Conservation (phyloP, 2,329 filamentous ascomycete species). For the Colletotrichum acutatum region DNA sequence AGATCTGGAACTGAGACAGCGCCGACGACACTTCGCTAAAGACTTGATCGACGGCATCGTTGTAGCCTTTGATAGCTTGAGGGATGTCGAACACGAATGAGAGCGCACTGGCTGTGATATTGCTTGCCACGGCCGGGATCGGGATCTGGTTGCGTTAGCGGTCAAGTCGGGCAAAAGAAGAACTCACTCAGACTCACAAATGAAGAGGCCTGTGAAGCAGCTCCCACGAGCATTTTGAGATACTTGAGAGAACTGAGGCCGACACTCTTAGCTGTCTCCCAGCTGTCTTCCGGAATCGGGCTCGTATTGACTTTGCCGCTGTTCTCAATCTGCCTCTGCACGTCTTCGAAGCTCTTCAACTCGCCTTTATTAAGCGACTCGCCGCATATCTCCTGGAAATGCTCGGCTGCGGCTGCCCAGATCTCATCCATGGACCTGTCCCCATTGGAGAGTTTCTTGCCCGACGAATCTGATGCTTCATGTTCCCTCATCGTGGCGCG, state of each 20-base stretch:
- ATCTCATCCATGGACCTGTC: not conserved
- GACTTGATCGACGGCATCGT: not conserved
- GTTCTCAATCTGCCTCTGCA: not conserved
- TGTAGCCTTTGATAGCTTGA: not conserved
- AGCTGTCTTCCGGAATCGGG: not conserved
- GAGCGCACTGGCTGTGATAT: not conserved
- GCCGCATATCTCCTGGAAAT: not conserved
- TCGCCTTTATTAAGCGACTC: not conserved
- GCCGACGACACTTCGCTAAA: conserved; percentile 1
- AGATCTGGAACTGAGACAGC: conserved; percentile 10
- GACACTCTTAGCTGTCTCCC: not conserved
- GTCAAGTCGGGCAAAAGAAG: not conserved
- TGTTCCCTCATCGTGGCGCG: not conserved
- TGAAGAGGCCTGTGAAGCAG: not conserved
- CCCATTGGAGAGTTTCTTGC: not conserved
- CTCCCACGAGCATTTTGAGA: not conserved
- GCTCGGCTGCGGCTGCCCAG: not conserved
- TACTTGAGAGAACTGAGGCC: not conserved
- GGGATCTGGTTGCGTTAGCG: not conserved
- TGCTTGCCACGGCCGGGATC: not conserved
- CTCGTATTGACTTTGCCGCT: not conserved
- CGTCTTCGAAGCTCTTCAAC: not conserved
- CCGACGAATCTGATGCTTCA: not conserved
- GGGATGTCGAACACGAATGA: not conserved
- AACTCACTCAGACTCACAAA: not conserved